Conservation (phyloP, 176 grass and related monocot genomes). For the Poa pratensis region DNA sequence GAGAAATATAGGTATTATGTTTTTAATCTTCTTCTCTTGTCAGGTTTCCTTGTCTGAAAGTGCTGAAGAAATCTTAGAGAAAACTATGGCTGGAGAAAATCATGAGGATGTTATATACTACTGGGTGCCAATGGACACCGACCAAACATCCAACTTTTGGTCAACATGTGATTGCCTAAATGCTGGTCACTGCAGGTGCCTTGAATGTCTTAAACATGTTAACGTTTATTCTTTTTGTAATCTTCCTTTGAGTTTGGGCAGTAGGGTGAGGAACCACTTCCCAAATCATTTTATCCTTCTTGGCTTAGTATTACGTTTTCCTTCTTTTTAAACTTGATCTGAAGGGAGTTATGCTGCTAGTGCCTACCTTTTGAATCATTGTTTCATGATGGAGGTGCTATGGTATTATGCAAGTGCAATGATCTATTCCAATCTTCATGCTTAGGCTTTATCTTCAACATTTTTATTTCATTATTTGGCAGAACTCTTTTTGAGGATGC, state of each 20-base stretch:
- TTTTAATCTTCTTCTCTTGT: conserved; percentile 26
- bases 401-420: conserved; percentile 3
- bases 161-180: conserved; percentile 81
- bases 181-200: conserved; percentile 88
- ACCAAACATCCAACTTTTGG: conserved; percentile 75
- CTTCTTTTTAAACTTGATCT: conserved; percentile 15
- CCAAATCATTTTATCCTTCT: background rate
- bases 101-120: conserved; percentile 83
- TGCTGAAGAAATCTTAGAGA: conserved; percentile 78
- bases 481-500: conserved; percentile 77
- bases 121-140: conserved; percentile 65
- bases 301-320: background rate
- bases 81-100: conserved; percentile 56
- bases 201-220: conserved; percentile 15
- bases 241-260: conserved; percentile 9
- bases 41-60: conserved; percentile 89
- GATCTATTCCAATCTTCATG: conserved; percentile 27
- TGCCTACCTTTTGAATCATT: conserved; percentile 1
- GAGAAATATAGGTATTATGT: conserved; percentile 24
- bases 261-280: conserved; percentile 14
- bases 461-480: conserved; percentile 35
- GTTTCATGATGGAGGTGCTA: conserved; percentile 23
- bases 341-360: background rate
- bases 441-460: conserved; percentile 40
- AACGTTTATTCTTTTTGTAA: conserved; percentile 21